Base-by-base conservation (phyloP, 495 filamentous ascomycete species). In the Staphylotrichum tortipilum region DNA sequence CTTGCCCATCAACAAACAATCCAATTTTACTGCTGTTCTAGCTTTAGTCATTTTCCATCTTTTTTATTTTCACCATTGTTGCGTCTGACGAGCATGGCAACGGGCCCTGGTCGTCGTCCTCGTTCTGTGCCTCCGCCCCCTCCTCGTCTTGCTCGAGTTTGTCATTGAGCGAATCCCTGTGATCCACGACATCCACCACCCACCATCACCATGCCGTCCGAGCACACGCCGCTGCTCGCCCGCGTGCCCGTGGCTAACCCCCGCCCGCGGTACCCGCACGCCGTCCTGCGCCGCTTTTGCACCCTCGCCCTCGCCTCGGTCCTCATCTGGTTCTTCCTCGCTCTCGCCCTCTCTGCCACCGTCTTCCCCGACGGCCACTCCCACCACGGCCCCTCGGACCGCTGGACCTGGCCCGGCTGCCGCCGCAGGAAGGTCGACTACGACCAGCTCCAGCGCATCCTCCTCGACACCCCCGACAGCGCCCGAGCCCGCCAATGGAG, bases 401-500 rank as follows among this genome's bases (percentile, higher is more conserved):
- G 43, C 19, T 74, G 42, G 69, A 67, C 33, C 34, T 77, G 60
- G 76, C 79, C 54, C 43, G 62, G 57, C 30, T 68, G 61, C 54
- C 55, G 64, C 44, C 60, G 33, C 46, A 59, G 48, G 12, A 58
- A 58, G 21, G 48, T 84, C 30, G 71, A 68, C 30, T 87, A 81
- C 59, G 70, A 81, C 35, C 76, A 88, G 50, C 78, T 96, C 18
- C 76, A 84, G 52, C 66, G 75, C 14, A 78, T 95, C 34, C 69
- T 96, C 44, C 66, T 82, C 21, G 70, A 79, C 11, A 89, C 84
- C 1, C 90, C 90, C 0, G 79, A 79, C 26, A 76, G 78, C 37
- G 71, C 76, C 23, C 83, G 82, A 58, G 81, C 79, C 7, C 71
- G 78, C 48, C 82, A 94, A 65, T 96, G 89, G 89, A 91, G 85